Evolutionary conservation across 768 basidiomycete species (phyloP).

Genomic region (Suillus alpinus): DNA sequence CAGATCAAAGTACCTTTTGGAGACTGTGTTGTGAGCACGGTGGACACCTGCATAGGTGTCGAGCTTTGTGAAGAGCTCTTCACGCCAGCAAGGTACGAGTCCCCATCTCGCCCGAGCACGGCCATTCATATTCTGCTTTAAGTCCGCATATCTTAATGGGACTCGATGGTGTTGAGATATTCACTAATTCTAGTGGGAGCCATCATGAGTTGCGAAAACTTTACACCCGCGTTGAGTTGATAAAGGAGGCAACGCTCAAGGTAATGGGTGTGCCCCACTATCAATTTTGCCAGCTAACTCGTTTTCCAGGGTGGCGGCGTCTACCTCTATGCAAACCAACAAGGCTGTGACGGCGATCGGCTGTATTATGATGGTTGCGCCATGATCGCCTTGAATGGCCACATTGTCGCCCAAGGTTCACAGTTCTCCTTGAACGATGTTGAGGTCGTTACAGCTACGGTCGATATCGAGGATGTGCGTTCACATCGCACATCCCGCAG

Average conservation of each 20-base stretch:
- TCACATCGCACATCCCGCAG: conserved; percentile 83
- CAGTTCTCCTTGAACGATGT: conserved; percentile 97
- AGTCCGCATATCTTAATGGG: conserved; percentile 99
- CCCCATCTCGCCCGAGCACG: background rate
- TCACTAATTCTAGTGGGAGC: conserved; percentile 97
- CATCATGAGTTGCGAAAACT: conserved; percentile 99
- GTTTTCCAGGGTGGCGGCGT: conserved; percentile 80
- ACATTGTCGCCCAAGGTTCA: conserved; percentile 89
- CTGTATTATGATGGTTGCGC: conserved; percentile 98
- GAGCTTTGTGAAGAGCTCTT: conserved; percentile 98
- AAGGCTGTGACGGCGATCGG: conserved; percentile 97
- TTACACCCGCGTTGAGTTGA: conserved; percentile 85
- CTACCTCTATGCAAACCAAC: conserved; percentile 98
- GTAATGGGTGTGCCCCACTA: conserved; percentile 34
- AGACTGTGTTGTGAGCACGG: conserved; percentile 89
- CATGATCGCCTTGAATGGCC: conserved; percentile 93
- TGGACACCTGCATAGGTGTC: conserved; percentile 94
- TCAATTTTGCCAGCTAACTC: background rate
- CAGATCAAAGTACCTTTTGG: conserved; percentile 93
- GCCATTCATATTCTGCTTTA: background rate
- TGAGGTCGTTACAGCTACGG: conserved; percentile 92
- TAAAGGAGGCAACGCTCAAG: conserved; percentile 96
- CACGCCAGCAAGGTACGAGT: conserved; percentile 81
- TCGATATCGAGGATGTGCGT: conserved; percentile 96
- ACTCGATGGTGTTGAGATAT: conserved; percentile 97